These are phyloP conservation scores for Botrytis deweyae DNA, from an alignment of 2,329 filamentous ascomycete genomes.

Conservation along the genomic window DNA sequence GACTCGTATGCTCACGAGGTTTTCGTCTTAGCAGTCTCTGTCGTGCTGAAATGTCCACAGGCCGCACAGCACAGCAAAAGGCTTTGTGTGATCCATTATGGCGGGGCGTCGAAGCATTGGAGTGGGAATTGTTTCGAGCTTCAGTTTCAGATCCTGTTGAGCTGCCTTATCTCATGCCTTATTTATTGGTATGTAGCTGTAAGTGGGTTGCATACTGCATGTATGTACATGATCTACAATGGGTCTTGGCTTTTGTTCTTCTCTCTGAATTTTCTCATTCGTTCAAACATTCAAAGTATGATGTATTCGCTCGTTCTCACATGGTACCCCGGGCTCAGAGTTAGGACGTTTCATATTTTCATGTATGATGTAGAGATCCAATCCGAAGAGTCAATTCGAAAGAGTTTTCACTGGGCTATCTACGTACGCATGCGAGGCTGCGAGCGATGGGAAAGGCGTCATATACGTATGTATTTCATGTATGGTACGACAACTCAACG, in stretches of 20 bases:
- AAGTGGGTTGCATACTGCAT: conserved; percentile 2
- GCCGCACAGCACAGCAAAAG: conserved; percentile 1
- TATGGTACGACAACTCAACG: conserved; percentile 14
- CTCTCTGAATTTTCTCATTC: conserved; percentile 11
- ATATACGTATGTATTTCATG: conserved; percentile 16
- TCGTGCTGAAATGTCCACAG: conserved; percentile 6
- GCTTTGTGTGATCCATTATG: conserved; percentile 7
- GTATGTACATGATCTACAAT: neutral
- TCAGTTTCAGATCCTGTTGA: conserved; percentile 14
- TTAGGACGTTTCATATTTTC: conserved; percentile 16
- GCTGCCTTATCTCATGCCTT: neutral
- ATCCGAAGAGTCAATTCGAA: conserved; percentile 4
- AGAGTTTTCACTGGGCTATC: conserved; percentile 6
- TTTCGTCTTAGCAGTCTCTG: neutral
- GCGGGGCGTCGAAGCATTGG: conserved; percentile 9
- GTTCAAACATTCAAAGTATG: neutral
- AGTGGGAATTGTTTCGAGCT: neutral
- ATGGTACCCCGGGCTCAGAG: neutral
- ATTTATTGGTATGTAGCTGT: neutral
- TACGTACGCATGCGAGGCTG: conserved; percentile 7
- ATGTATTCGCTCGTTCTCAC: neutral
- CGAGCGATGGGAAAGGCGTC: neutral
- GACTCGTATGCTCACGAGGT: conserved; percentile 13
- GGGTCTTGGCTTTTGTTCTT: neutral
- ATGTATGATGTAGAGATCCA: conserved; percentile 12